Evolutionary conservation across 129 eudicot species (phyloP).

Genomic region (Pittosporum tobira): DNA sequence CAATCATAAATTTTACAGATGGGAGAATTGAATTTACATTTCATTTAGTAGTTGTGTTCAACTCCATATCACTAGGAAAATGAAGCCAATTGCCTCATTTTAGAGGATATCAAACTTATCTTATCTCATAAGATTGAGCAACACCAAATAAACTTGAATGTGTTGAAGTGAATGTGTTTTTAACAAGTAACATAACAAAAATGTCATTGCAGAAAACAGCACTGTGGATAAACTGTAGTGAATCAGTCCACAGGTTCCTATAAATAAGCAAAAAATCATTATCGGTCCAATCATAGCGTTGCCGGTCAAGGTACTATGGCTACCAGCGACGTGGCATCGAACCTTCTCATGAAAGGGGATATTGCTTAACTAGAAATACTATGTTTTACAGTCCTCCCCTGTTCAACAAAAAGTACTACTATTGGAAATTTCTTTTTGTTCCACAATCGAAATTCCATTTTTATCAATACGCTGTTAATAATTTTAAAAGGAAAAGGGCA

Average conservation of each 20-base stretch:
- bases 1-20: background rate
- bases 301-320: background rate
- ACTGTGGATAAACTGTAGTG: background rate
- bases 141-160: too few species aligned
- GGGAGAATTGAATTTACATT: background rate
- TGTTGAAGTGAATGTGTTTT: too few species aligned
- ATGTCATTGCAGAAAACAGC: background rate
- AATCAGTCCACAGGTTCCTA: background rate
- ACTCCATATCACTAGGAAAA: background rate
- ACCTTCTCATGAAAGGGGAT: too few species aligned
- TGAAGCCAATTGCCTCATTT: too few species aligned
- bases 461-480: too few species aligned
- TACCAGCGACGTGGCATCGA: background rate
- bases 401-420: too few species aligned
- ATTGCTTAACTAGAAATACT: too few species aligned
- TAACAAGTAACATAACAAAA: background rate
- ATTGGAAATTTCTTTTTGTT: too few species aligned
- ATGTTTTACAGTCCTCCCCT: too few species aligned
- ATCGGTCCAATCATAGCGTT: background rate
- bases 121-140: background rate
- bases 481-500: too few species aligned
- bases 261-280: background rate
- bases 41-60: background rate
- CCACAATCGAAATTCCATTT: too few species aligned
- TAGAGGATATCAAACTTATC: too few species aligned